Conservation (phyloP, 2,329 filamentous ascomycete species). For the Neonectria neomacrospora region DNA sequence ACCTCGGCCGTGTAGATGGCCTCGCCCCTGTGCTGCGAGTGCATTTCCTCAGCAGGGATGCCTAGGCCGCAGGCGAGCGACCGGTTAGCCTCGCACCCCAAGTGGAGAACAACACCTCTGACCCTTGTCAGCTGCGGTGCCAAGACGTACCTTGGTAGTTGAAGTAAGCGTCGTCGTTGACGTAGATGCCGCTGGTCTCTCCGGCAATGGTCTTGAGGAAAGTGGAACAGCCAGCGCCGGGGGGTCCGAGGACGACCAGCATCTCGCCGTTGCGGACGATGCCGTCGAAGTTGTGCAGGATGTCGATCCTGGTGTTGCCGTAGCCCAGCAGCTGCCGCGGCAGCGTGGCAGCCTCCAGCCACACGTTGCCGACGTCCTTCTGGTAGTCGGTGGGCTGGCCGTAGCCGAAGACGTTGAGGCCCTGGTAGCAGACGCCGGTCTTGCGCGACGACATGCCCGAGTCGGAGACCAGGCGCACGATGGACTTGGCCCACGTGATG, state of each 20-base stretch:
- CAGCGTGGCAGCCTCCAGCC: conserved; percentile 58
- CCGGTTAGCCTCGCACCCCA: neutral
- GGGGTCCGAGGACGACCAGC: conserved; percentile 76
- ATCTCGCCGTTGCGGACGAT: conserved; percentile 75
- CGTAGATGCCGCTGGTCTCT: conserved; percentile 79
- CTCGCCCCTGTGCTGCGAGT: conserved; percentile 68
- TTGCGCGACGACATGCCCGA: conserved; percentile 29
- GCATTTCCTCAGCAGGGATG: conserved; percentile 39
- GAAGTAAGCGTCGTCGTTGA: conserved; percentile 75
- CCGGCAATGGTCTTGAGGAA: conserved; percentile 84
- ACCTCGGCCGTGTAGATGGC: conserved; percentile 86
- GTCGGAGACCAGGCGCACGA: conserved; percentile 33
- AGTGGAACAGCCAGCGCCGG: conserved; percentile 78
- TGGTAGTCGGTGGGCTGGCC: conserved; percentile 76
- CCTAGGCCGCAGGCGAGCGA: conserved; percentile 27
- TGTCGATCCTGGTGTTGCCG: conserved; percentile 68
- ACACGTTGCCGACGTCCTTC: conserved; percentile 70
- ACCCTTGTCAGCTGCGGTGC: neutral
- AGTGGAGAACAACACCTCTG: neutral
- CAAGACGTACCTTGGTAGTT: conserved; percentile 75
- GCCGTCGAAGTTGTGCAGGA: conserved; percentile 72
- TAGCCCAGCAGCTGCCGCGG: conserved; percentile 63
- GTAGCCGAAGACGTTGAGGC: conserved; percentile 74
- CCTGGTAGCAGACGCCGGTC: conserved; percentile 71
- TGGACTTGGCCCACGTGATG: conserved; percentile 36